phyloP scores from a whole-genome alignment of 805 yeast species.

The Candida sithepensis region DNA sequence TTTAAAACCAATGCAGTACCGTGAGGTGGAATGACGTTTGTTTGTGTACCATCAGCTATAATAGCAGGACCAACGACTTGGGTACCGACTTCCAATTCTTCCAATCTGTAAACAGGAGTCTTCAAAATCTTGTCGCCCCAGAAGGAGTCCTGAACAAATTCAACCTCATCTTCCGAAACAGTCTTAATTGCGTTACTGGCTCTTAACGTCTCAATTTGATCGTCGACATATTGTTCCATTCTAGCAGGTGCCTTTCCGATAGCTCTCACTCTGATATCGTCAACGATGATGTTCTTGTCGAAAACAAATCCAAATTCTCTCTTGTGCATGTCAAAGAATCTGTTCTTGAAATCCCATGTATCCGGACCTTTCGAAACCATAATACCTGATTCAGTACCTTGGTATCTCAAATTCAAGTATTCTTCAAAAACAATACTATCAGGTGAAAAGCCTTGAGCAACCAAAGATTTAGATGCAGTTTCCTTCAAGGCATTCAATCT shows the following conservation, averaged over 20 bases:
- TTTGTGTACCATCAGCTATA: constrained; percentile 77
- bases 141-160: constrained; percentile 45
- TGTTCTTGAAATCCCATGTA: constrained; percentile 34
- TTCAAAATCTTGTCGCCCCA: constrained; percentile 51
- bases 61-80: constrained; percentile 67
- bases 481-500: constrained; percentile 44
- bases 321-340: constrained; percentile 54
- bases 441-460: constrained; percentile 50
- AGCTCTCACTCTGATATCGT: constrained; percentile 72
- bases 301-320: constrained; percentile 73
- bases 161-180: constrained; percentile 25
- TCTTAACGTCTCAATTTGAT: constrained; percentile 43
- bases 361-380: constrained; percentile 46
- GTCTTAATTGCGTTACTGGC: constrained; percentile 18
- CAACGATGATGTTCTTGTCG: constrained; percentile 56
- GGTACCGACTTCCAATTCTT: constrained; percentile 51
- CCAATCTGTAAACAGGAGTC: constrained; percentile 55
- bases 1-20: constrained; percentile 52
- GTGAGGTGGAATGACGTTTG: constrained; percentile 66
- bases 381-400: constrained; percentile 85
- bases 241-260: constrained; percentile 56
- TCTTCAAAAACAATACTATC: constrained; percentile 52
- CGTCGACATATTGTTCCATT: constrained; percentile 40
- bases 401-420: constrained; percentile 73
- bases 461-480: constrained; percentile 39